Evolutionary conservation across 805 yeast species (phyloP).

Genomic region (Nakazawaea laoshanensis): DNA sequence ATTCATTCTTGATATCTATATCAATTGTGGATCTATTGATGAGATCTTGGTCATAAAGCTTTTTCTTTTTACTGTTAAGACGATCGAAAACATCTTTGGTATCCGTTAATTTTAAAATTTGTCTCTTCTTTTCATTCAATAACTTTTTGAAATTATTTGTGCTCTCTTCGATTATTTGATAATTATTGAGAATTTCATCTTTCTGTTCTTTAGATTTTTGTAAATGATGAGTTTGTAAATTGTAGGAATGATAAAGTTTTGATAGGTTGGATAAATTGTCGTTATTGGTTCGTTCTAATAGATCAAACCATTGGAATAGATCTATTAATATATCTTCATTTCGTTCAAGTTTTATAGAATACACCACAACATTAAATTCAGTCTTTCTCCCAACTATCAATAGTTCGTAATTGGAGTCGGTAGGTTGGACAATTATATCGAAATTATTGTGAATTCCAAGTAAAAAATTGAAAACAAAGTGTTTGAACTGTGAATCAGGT

Average conservation of each 20-base stretch:
- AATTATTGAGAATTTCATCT: constrained; percentile 1
- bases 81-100: not conserved
- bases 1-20: constrained; percentile 1
- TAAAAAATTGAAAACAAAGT: too few relatives aligned
- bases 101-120: constrained; percentile 20
- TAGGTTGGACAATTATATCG: not conserved
- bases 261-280: too few relatives aligned
- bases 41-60: constrained; percentile 4
- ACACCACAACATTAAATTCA: constrained; percentile 5
- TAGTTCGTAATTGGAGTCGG: too few relatives aligned
- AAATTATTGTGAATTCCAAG: too few relatives aligned
- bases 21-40: constrained; percentile 3
- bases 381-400: constrained; percentile 1
- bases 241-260: too few relatives aligned
- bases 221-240: too few relatives aligned
- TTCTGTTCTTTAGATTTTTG: not conserved
- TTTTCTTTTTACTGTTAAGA: constrained; percentile 1
- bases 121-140: constrained; percentile 23
- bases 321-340: not conserved
- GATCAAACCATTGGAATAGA: constrained; percentile 9
- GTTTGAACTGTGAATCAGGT: too few relatives aligned
- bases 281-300: not conserved
- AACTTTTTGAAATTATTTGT: constrained; percentile 18
- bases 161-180: constrained; percentile 1
- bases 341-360: not conserved